Evolutionary conservation across 345 rosid genomes (phyloP).

Genomic region (Adansonia digitata): DNA sequence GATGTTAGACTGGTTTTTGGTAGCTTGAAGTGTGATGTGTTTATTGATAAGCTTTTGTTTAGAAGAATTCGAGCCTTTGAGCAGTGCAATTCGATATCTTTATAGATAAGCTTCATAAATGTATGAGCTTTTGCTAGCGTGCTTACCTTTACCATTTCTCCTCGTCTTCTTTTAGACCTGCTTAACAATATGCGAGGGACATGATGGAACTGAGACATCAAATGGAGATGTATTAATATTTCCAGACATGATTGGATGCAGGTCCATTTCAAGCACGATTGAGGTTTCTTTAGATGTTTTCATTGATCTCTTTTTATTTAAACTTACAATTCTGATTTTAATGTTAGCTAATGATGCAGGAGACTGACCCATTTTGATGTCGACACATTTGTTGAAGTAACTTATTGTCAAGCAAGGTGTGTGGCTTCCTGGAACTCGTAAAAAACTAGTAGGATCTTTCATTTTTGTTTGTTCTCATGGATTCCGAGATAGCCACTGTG

Average conservation of each 20-base stretch:
- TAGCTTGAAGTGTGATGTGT: not conserved
- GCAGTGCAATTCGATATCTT: not conserved
- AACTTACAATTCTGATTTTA: constrained; percentile 15
- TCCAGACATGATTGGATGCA: constrained; percentile 98
- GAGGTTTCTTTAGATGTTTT: constrained; percentile 5
- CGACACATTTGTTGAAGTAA: constrained; percentile 94
- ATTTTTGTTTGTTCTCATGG: constrained; percentile 94
- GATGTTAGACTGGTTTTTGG: not conserved
- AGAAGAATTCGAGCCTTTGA: not conserved
- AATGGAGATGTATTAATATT: constrained; percentile 95
- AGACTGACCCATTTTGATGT: constrained; percentile 98
- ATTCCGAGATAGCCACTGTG: constrained; percentile 81
- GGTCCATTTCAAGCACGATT: constrained; percentile 35
- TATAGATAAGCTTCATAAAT: not conserved
- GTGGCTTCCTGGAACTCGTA: constrained; percentile 94
- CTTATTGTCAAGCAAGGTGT: constrained; percentile 92
- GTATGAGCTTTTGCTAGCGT: not conserved
- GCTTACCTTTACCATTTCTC: not conserved
- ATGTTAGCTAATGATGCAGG: constrained; percentile 47
- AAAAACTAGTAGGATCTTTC: constrained; percentile 65
- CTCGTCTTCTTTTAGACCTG: constrained; percentile 47
- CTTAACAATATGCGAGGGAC: constrained; percentile 94
- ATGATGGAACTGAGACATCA: constrained; percentile 96
- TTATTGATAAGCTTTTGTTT: not conserved
- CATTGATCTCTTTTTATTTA: not conserved